Conservation (phyloP, 23 red algal genomes). For the Gracilaria vermiculophylla region DNA sequence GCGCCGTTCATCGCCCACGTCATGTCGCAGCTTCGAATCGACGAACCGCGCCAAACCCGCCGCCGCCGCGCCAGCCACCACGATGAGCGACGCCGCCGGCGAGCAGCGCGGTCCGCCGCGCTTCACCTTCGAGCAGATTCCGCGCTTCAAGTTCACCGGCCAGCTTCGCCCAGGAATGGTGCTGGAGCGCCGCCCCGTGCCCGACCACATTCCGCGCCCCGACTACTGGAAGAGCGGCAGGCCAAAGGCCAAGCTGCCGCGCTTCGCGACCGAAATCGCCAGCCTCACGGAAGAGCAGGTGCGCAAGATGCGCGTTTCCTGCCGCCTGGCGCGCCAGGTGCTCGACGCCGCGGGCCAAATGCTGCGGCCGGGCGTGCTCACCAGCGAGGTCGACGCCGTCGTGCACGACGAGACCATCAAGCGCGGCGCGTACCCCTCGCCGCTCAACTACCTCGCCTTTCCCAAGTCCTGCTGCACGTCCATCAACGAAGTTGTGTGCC, state of each 20-base stretch:
- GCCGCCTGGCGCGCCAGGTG: conserved; percentile 84
- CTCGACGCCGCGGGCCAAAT: conserved; percentile 82
- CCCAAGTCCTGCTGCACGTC: conserved; percentile 99
- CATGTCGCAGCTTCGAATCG: not conserved
- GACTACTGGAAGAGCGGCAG: conserved; percentile 71
- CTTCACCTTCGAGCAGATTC: not conserved
- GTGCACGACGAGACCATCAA: conserved; percentile 87
- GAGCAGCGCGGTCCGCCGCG: not conserved
- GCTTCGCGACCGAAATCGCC: conserved; percentile 82
- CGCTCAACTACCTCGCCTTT: conserved; percentile 92
- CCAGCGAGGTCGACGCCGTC: conserved; percentile 93
- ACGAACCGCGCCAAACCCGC: not conserved
- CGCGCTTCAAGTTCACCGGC: not conserved
- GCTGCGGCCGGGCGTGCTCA: conserved; percentile 73
- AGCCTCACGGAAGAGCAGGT: conserved; percentile 80
- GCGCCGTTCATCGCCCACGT: not conserved
- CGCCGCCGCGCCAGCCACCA: not conserved
- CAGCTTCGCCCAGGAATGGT: conserved; percentile 5
- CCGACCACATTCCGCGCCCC: conserved; percentile 68
- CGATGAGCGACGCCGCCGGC: not conserved
- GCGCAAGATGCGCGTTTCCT: conserved; percentile 78
- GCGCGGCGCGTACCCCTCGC: conserved; percentile 87
- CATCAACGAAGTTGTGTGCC: conserved; percentile 98
- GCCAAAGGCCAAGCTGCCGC: conserved; percentile 28
- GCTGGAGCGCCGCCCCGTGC: not conserved